Evolutionary conservation across 2,329 filamentous ascomycete genomes (phyloP), one percentile per base, ranked within the genome.

Genomic region (Colletotrichum coccodes): DNA sequence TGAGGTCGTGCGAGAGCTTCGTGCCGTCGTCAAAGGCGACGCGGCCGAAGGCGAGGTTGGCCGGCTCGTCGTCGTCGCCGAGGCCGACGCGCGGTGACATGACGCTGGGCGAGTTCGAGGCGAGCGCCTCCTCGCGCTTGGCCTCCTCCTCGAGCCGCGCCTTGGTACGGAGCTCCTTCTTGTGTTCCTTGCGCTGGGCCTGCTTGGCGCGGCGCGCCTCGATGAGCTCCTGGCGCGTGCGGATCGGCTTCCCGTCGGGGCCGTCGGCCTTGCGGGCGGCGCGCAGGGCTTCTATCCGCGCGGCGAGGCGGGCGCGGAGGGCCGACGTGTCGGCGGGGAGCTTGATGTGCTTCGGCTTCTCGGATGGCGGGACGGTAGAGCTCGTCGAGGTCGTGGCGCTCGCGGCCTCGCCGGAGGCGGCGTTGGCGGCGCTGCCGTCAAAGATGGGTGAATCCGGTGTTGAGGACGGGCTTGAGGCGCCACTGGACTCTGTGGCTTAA

Each of bases 21-120:
- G 94, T 88, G 44, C 95, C 95, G 77, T 98, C 95, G 5, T 89
- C 89, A 78, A 98, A 99, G 12, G 94, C 90, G n/a, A 99, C 90
- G 40, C 94, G 91, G 36, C 95, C 94, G 79, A 98, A 99, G 6
- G 94, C 90, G 78, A 97, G 97, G 82, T 91, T 93, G 71, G 67
- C 72, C 23, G 72, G 71, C 57, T 85, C 81, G 38, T 85, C 84
- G 44, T 67, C 67, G 40, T 49, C 58, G 59, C 56, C 63, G 9
- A 86, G 78, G 66, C 86, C 84, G 32, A 89, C 79, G 11, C 84
- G 81, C 0, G 88, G 86, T 74, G 86, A 89, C 79, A 90, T 85
- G 64, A 89, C 84, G 70, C 84, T 82, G 4, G 89, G 89, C 3
- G 89, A 91, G 75, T 88, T 89, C 65, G 89, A 87, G 12, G 88